Evolutionary conservation across 768 basidiomycete species (phyloP).

Genomic region (Russula sp.): DNA sequence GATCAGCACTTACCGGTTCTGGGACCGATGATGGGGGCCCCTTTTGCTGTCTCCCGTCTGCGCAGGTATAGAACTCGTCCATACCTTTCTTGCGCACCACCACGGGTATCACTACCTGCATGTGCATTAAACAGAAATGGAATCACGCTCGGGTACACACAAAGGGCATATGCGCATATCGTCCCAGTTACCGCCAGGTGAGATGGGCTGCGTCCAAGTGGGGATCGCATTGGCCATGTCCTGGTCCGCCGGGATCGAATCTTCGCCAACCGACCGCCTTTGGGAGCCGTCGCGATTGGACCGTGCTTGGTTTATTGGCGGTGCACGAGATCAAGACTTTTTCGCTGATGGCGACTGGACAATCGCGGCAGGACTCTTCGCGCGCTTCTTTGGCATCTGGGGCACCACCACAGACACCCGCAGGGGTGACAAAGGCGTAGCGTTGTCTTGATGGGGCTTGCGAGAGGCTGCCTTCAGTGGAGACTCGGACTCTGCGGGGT

Average conservation of each 20-base stretch:
- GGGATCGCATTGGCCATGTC: conserved; percentile 72
- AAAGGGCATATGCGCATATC: conserved; percentile 45
- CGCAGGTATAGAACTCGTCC: conserved; percentile 64
- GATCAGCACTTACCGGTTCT: conserved; percentile 49
- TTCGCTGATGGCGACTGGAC: conserved; percentile 31
- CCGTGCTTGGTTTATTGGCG: conserved; percentile 31
- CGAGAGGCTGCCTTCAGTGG: conserved; percentile 21
- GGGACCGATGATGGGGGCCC: conserved; percentile 34
- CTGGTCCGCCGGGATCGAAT: conserved; percentile 55
- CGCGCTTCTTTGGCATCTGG: conserved; percentile 35
- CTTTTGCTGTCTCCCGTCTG: conserved; percentile 58
- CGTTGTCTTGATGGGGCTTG: conserved; percentile 17
- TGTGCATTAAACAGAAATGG: neutral
- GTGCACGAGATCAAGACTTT: conserved; percentile 37
- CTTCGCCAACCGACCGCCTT: conserved; percentile 57
- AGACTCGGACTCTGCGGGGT: conserved; percentile 33
- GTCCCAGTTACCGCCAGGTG: conserved; percentile 73
- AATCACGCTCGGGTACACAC: conserved; percentile 11
- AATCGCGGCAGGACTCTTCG: conserved; percentile 43
- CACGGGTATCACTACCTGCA: conserved; percentile 74
- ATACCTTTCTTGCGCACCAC: conserved; percentile 81
- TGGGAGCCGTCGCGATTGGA: conserved; percentile 37
- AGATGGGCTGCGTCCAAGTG: conserved; percentile 71
- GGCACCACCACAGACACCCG: conserved; percentile 14
- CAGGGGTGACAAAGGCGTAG: conserved; percentile 18